phyloP scores from a whole-genome alignment of 306 rosid genomes.

The Prunus fruticosa region DNA sequence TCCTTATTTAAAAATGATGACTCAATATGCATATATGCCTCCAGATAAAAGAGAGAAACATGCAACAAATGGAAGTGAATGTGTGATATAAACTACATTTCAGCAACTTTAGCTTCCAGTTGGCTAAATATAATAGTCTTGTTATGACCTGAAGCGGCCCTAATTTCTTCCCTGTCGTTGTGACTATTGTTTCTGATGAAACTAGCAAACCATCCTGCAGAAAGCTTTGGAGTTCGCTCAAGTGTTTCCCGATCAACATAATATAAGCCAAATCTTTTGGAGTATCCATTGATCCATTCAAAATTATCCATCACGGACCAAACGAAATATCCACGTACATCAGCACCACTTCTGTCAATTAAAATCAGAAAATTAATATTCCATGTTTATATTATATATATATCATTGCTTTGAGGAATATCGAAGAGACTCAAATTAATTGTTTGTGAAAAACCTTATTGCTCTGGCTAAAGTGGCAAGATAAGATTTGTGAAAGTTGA shows the following conservation, averaged over 20 bases:
- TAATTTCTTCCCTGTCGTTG: not conserved
- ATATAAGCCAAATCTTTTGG: conserved; percentile 48
- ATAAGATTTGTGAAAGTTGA: conserved; percentile 49
- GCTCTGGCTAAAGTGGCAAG: conserved; percentile 51
- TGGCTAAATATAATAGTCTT: not conserved
- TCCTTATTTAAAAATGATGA: no score
- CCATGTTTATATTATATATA: no score
- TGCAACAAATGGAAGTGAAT: no score
- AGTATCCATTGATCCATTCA: conserved; percentile 56
- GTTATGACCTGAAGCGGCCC: not conserved
- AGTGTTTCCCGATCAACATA: conserved; percentile 50
- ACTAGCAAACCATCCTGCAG: conserved; percentile 50
- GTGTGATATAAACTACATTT: not conserved
- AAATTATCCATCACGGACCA: conserved; percentile 75
- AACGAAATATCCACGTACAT: conserved; percentile 63
- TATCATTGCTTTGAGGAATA: no score
- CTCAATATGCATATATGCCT: no score
- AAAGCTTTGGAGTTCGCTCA: conserved; percentile 50
- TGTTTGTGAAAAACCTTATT: conserved; percentile 34
- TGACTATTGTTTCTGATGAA: conserved; percentile 38
- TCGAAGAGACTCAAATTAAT: no score
- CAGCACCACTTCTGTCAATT: conserved; percentile 56
- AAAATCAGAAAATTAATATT: not conserved
- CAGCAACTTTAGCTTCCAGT: not conserved
- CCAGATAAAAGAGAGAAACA: no score